A percentile compares a stretch with the other conserved stretches of the same genome.
phyloP scores from a whole-genome alignment of 1,284 basidiomycete genomes.

The Schizophyllum commune region DNA sequence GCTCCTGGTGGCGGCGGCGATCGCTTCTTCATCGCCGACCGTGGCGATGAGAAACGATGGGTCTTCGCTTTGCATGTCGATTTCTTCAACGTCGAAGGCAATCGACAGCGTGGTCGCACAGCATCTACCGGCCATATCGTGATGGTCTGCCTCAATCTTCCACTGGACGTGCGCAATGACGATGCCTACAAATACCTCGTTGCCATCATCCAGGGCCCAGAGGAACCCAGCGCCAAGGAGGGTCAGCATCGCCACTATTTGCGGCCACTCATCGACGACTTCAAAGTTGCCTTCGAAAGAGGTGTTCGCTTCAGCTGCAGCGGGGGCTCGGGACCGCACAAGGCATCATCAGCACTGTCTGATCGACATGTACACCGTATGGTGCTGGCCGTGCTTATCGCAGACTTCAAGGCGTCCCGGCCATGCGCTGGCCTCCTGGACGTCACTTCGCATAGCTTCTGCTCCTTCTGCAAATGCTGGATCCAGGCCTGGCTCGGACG shows the following conservation, averaged over 20 bases:
- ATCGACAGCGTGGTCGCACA: neutral
- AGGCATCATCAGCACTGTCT: no score
- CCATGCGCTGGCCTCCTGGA: constrained; percentile 3
- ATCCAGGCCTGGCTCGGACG: neutral
- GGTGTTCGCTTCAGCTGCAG: no score
- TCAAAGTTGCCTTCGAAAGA: no score
- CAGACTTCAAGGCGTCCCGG: constrained; percentile 5
- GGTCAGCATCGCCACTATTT: neutral
- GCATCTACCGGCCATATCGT: constrained; percentile 5
- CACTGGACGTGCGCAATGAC: constrained; percentile 2
- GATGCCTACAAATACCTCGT: constrained; percentile 4
- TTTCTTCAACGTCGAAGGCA: constrained; percentile 9
- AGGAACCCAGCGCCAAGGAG: constrained; percentile 1
- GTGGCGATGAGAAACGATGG: constrained; percentile 6
- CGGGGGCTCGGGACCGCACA: no score
- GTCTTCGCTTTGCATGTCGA: constrained; percentile 7
- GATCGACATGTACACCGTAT: neutral
- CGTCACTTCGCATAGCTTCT: constrained; percentile 4
- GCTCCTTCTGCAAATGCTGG: constrained; percentile 2
- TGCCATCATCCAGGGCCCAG: constrained; percentile 5
- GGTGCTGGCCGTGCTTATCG: neutral
- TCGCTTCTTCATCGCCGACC: constrained; percentile 2
- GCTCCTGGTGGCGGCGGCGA: neutral
- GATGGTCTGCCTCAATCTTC: constrained; percentile 6
- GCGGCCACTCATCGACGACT: no score